phyloP scores from a whole-genome alignment of 2,329 filamentous ascomycete genomes.

The Catunica adiposa region DNA sequence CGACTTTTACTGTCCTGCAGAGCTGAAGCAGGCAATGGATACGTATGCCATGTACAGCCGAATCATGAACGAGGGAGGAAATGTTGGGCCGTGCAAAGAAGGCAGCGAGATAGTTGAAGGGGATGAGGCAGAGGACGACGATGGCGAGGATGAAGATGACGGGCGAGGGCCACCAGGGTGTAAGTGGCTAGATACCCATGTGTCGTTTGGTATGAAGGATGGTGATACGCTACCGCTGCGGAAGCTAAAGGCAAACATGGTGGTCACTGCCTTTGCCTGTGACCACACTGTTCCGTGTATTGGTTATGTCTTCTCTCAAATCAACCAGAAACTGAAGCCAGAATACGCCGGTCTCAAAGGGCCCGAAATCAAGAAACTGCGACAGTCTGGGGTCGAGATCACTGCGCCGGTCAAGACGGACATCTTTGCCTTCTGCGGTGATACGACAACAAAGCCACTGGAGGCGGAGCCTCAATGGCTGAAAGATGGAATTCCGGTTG shows the following conservation, averaged over 20 bases:
- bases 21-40: constrained; percentile 25
- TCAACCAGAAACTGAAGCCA: constrained; percentile 24
- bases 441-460: constrained; percentile 28
- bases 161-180: constrained; percentile 13
- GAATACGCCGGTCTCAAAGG: constrained; percentile 24
- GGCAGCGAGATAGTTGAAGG: background rate
- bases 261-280: constrained; percentile 28
- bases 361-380: constrained; percentile 24
- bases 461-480: constrained; percentile 27
- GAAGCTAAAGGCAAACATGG: constrained; percentile 22
- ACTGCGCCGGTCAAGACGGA: constrained; percentile 25
- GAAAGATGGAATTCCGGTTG: constrained; percentile 24
- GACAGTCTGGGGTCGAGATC: constrained; percentile 24
- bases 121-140: background rate
- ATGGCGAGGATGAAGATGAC: constrained; percentile 11
- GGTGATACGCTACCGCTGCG: constrained; percentile 24
- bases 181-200: constrained; percentile 23
- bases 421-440: constrained; percentile 32
- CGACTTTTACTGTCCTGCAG: constrained; percentile 28
- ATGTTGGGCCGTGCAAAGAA: constrained; percentile 17
- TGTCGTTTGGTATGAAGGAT: constrained; percentile 23
- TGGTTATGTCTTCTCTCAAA: constrained; percentile 29
- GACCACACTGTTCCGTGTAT: constrained; percentile 32
- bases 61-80: constrained; percentile 27
- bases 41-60: constrained; percentile 26